Evolutionary conservation across 345 rosid genomes (phyloP).

Genomic region (Gossypium stocksii): DNA sequence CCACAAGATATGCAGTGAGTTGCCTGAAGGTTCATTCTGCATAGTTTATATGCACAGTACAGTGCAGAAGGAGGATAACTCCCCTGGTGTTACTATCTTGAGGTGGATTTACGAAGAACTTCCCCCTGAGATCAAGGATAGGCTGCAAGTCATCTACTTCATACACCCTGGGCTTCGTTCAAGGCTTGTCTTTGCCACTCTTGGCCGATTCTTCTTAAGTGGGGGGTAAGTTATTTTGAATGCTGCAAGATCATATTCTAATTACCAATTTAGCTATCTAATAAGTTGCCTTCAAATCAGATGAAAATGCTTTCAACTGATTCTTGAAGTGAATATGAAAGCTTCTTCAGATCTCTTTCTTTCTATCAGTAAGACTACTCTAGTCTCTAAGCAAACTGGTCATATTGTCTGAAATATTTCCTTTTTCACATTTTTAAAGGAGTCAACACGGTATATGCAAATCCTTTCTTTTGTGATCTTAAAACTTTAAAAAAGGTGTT

Average conservation of each 20-base stretch:
- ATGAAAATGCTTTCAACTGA: neutral
- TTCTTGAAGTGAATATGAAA: slow-evolving; percentile 5
- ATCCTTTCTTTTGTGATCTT: neutral
- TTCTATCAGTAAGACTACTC: no score
- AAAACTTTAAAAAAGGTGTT: neutral
- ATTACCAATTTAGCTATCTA: neutral
- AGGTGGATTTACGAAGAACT: slow-evolving; percentile 96
- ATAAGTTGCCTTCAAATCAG: neutral
- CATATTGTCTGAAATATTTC: neutral
- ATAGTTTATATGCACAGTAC: slow-evolving; percentile 80
- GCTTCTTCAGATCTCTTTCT: neutral
- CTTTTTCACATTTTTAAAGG: neutral
- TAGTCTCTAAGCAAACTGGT: neutral
- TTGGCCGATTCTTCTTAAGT: slow-evolving; percentile 86
- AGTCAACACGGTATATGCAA: neutral
- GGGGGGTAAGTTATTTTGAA: slow-evolving; percentile 59
- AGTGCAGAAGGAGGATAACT: slow-evolving; percentile 83
- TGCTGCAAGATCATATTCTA: neutral
- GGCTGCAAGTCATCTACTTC: slow-evolving; percentile 75
- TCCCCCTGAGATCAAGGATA: slow-evolving; percentile 61
- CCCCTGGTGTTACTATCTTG: slow-evolving; percentile 74
- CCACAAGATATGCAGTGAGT: slow-evolving; percentile 63
- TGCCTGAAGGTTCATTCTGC: slow-evolving; percentile 77
- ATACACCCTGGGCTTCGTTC: slow-evolving; percentile 90
- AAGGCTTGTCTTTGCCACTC: slow-evolving; percentile 73